These are phyloP conservation scores for Clarkia xantiana DNA, from an alignment of 345 rosid genomes.

Conservation along the genomic window DNA sequence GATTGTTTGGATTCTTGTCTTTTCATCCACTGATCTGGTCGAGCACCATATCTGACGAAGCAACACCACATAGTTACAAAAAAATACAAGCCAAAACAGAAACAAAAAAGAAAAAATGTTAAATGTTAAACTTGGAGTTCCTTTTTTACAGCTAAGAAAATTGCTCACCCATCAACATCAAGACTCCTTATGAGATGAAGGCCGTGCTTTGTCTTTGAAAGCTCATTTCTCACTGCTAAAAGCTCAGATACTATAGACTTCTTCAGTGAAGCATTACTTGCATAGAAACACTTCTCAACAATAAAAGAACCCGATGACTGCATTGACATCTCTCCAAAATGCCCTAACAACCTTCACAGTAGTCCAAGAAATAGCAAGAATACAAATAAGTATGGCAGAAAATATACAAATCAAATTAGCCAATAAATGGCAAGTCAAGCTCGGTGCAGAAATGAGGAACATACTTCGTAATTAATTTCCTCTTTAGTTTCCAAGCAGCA, in stretches of 20 bases:
- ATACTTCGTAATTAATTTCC: slow-evolving; percentile 59
- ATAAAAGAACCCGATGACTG: slow-evolving; percentile 71
- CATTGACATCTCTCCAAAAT: slow-evolving; percentile 68
- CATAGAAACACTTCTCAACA: slow-evolving; percentile 67
- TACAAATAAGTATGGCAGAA: background rate
- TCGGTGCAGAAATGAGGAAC: slow-evolving; percentile 13
- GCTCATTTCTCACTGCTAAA: slow-evolving; percentile 39
- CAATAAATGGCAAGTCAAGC: too few species aligned
- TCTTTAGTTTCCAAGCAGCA: slow-evolving; percentile 64
- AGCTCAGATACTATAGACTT: slow-evolving; percentile 69
- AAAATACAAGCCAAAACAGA: too few species aligned
- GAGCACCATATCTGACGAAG: slow-evolving; percentile 35
- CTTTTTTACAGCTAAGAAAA: background rate
- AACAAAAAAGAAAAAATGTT: too few species aligned
- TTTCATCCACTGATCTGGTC: slow-evolving; percentile 70
- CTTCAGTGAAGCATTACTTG: slow-evolving; percentile 49
- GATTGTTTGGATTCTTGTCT: slow-evolving; percentile 71
- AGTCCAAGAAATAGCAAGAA: slow-evolving; percentile 6
- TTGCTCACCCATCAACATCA: slow-evolving; percentile 65
- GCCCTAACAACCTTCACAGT: slow-evolving; percentile 49
- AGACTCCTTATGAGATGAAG: slow-evolving; percentile 64
- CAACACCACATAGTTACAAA: too few species aligned
- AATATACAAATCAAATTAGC: background rate
- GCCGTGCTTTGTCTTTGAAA: slow-evolving; percentile 72
- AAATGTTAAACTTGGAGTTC: background rate